Conservation (phyloP, 805 yeast species). For the Kazachstania bromeliacearum region DNA sequence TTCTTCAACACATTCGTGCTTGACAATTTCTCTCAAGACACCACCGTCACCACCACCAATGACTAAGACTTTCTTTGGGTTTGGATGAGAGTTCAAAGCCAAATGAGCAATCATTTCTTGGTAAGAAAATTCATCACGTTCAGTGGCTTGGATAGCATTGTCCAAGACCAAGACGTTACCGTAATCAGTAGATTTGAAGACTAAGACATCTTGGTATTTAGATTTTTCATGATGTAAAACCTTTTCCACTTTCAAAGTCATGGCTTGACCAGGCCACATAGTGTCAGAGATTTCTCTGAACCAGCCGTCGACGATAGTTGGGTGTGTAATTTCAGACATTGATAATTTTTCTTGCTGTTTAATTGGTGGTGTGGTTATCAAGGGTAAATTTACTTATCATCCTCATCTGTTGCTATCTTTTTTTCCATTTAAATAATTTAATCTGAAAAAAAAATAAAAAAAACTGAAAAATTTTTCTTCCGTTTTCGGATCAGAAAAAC, state of each 20-base stretch:
- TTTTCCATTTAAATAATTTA: too few relatives aligned
- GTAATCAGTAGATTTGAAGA: constrained; percentile 85
- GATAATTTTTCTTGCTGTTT: background rate
- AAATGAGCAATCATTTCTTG: constrained; percentile 97
- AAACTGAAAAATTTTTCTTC: too few relatives aligned
- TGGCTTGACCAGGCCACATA: constrained; percentile 99
- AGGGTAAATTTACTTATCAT: too few relatives aligned
- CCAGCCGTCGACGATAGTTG: constrained; percentile 69
- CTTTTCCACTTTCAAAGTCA: constrained; percentile 82
- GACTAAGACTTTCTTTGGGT: constrained; percentile 87
- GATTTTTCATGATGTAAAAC: constrained; percentile 79
- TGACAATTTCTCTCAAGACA: constrained; percentile 87
- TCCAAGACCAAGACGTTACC: constrained; percentile 94
- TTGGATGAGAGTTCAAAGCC: constrained; percentile 86
- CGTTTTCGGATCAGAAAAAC: too few relatives aligned
- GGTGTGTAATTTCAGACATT: constrained; percentile 34
- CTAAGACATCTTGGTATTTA: constrained; percentile 85
- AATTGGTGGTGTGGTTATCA: too few relatives aligned
- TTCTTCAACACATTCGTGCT: constrained; percentile 77
- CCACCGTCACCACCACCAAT: constrained; percentile 99
- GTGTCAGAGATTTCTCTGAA: constrained; percentile 90
- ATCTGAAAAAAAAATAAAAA: background rate
- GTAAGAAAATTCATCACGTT: constrained; percentile 93
- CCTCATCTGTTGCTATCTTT: background rate
- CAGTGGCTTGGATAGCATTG: constrained; percentile 92